These are phyloP conservation scores for Kodamaea suecica DNA, from an alignment of 1,139 yeast genomes.

Conservation along the genomic window DNA sequence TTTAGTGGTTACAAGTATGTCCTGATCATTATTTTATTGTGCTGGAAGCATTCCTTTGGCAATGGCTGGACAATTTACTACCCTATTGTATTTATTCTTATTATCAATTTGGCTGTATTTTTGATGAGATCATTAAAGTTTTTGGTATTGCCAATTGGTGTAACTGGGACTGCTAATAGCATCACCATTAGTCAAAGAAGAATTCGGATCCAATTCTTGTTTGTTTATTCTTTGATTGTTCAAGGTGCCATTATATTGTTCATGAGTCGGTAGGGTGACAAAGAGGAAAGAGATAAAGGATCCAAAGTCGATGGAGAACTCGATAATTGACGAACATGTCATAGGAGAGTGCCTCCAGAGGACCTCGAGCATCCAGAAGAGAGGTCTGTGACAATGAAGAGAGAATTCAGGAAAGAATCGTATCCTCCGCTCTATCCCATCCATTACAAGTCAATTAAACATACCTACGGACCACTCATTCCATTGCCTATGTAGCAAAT, in stretches of 20 bases:
- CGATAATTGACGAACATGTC: neutral
- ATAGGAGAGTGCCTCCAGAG: too few relatives aligned
- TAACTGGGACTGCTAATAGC: constrained; percentile 47
- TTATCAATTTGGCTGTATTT: constrained; percentile 60
- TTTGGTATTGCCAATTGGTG: constrained; percentile 55
- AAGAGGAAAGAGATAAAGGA: neutral
- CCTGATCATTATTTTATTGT: constrained; percentile 58
- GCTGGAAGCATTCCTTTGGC: constrained; percentile 44
- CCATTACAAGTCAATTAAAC: too few relatives aligned
- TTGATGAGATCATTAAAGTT: constrained; percentile 81
- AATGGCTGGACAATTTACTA: constrained; percentile 37
- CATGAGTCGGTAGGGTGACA: constrained; percentile 34
- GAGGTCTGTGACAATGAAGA: too few relatives aligned
- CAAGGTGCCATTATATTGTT: constrained; percentile 40
- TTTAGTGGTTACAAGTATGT: constrained; percentile 95
- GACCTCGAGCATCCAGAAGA: too few relatives aligned
- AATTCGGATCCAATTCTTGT: constrained; percentile 81
- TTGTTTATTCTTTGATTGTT: constrained; percentile 78
- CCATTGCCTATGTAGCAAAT: too few relatives aligned
- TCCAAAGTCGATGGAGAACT: neutral
- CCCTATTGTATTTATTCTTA: constrained; percentile 39
- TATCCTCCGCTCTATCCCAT: too few relatives aligned
- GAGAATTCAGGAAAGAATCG: too few relatives aligned
- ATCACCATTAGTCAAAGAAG: constrained; percentile 69
- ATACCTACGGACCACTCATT: too few relatives aligned